phyloP scores from a whole-genome alignment of 140 eudicot species.

The Oenanthe javanica region DNA sequence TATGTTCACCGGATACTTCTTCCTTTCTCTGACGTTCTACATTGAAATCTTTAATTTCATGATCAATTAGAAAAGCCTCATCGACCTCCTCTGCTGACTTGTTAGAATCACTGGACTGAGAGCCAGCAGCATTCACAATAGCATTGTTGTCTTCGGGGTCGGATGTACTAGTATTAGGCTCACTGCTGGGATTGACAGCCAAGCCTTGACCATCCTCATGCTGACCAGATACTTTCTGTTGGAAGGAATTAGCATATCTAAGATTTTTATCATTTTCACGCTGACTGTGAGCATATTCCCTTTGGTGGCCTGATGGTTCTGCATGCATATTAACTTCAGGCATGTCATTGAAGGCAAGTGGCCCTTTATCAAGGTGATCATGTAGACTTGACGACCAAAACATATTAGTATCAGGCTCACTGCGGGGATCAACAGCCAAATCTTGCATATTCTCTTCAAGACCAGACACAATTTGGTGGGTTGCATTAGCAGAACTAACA shows the following conservation, averaged over 20 bases:
- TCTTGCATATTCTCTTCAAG: conserved; percentile 19
- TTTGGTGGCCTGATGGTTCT: conserved; percentile 24
- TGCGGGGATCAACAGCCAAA: conserved; percentile 30
- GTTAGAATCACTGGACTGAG: conserved; percentile 30
- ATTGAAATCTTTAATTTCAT: conserved; percentile 23
- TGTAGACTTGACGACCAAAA: conserved; percentile 35
- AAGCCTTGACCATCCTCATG: conserved; percentile 23
- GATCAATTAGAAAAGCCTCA: conserved; percentile 32
- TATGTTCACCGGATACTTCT: conserved; percentile 21
- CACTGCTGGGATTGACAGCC: conserved; percentile 29
- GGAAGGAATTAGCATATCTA: conserved; percentile 18
- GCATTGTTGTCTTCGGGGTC: conserved; percentile 35
- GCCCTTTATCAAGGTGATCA: conserved; percentile 28
- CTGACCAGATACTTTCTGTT: conserved; percentile 16
- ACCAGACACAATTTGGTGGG: conserved; percentile 16
- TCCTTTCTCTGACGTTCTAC: conserved; percentile 25
- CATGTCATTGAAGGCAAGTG: conserved; percentile 24
- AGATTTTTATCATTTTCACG: conserved; percentile 17
- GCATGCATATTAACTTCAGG: conserved; percentile 29
- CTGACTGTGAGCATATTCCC: conserved; percentile 23
- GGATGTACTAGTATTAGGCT: conserved; percentile 47
- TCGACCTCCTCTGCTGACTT: conserved; percentile 42
- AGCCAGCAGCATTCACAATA: conserved; percentile 17
- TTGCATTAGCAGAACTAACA: conserved; percentile 23
- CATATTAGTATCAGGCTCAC: conserved; percentile 50